Percentiles rank a stretch among this genome's conserved stretches.
These are phyloP conservation scores for Diutina pseudorugosa DNA, from an alignment of 1,139 yeast genomes.

Conservation along the genomic window DNA sequence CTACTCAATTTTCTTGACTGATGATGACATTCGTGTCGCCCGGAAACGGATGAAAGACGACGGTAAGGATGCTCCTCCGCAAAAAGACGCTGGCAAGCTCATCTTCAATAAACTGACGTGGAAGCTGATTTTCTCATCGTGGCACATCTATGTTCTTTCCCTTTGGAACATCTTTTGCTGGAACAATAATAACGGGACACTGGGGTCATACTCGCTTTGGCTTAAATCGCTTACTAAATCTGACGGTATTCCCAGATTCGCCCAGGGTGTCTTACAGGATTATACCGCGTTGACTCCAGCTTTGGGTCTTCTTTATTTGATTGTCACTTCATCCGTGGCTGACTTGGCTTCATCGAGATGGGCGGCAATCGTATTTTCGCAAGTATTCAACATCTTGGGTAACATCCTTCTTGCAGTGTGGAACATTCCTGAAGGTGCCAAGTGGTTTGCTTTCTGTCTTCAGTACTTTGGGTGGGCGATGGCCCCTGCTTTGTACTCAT, in stretches of 20 bases:
- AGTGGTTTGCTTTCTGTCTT: constrained; percentile 37
- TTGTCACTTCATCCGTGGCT: neutral
- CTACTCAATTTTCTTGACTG: constrained; percentile 42
- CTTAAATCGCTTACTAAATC: constrained; percentile 22
- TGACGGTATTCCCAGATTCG: neutral
- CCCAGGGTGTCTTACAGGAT: neutral
- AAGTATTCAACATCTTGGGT: constrained; percentile 16
- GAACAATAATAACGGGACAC: constrained; percentile 40
- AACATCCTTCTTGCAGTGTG: constrained; percentile 33
- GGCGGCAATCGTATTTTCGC: constrained; percentile 3
- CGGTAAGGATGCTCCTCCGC: constrained; percentile 3
- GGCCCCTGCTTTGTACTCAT: constrained; percentile 36
- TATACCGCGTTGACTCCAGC: constrained; percentile 1
- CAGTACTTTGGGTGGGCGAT: constrained; percentile 39
- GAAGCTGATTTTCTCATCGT: constrained; percentile 37
- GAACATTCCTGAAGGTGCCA: constrained; percentile 31
- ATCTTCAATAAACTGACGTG: constrained; percentile 23
- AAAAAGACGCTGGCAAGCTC: neutral
- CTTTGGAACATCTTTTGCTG: constrained; percentile 51
- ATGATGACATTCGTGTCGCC: constrained; percentile 55
- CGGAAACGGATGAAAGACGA: constrained; percentile 36
- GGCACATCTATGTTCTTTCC: constrained; percentile 42
- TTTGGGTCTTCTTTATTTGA: neutral
- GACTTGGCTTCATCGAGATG: neutral
- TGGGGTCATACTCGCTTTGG: constrained; percentile 44